Evolutionary conservation across 1,284 basidiomycete genomes (phyloP), one percentile per base, ranked within the genome.

Genomic region (Fistulinella cinereoalba): DNA sequence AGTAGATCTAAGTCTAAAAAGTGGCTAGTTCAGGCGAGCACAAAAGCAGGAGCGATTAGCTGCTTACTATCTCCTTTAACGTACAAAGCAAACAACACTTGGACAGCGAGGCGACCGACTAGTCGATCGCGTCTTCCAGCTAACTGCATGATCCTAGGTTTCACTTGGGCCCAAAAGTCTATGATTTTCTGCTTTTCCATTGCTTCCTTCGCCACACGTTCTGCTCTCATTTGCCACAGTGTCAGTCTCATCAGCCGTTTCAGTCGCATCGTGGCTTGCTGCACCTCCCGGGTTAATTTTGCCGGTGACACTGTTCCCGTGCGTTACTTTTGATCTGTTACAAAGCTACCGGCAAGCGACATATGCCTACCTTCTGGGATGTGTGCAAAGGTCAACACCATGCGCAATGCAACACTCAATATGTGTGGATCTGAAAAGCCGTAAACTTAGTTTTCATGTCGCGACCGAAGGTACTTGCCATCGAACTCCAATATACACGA

Each of bases 71-170:
- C 50, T 1, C 12, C 6, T 1, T 22, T 23, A 8, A 50, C 13
- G 5, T 48, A 57, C 0, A 65, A 23, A 2, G 41, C 29, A 23
- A 65, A 49, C 2, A 44, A 31, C 39, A 55, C 40, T 24, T 65
- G 56, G 1, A 53, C 49, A 8, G 60, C 56, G 6, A 65, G 47
- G 7, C 36, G 47, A 29, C 61, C 60, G 12, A 65, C 37, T 2
- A 50, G 28, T 16, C 28, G 19, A 3, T 37, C 29, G 1, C 50
- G 3, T 15, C 38, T 48, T 13, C 21, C 36, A 3, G 59, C 56
- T 19, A 65, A 16, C 13, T 54, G 11, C n/a, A 22, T 44, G 15
- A 61, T 34, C 25, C 43, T 50, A 2, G 44, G 36, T 19, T 41
- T 52, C 24, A 60, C 48, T n/a, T n/a, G n/a, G n/a, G n/a, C n/a